These are phyloP conservation scores for Nannizzia gypsea DNA, from an alignment of 2,329 filamentous ascomycete genomes.

Conservation along the genomic window DNA sequence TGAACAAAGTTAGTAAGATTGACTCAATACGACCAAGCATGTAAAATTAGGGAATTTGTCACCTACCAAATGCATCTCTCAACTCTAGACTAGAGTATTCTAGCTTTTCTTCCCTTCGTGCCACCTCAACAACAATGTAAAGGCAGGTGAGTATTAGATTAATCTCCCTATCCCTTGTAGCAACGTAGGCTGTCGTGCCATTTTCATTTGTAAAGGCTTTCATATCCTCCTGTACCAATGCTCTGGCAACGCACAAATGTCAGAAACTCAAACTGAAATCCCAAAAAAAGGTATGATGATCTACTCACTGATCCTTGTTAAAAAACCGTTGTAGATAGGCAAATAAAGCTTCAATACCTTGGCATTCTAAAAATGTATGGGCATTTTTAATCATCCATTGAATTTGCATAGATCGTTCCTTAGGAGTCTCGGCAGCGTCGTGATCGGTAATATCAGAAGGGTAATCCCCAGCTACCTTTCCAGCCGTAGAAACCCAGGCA, in stretches of 20 bases:
- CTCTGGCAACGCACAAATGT: not conserved
- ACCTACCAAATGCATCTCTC: conserved; percentile 14
- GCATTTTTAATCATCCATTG: conserved; percentile 37
- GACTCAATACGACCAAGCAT: conserved; percentile 13
- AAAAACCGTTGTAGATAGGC: conserved; percentile 29
- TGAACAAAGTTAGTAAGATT: conserved; percentile 19
- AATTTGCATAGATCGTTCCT: conserved; percentile 39
- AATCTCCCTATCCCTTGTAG: conserved; percentile 29
- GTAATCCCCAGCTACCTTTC: conserved; percentile 27
- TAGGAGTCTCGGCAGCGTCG: conserved; percentile 30
- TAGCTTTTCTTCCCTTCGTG: conserved; percentile 25
- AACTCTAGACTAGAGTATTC: conserved; percentile 6
- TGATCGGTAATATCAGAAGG: conserved; percentile 25
- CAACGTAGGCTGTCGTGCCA: conserved; percentile 23
- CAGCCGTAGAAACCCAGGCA: conserved; percentile 57
- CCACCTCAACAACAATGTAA: conserved; percentile 33
- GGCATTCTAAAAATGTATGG: conserved; percentile 27
- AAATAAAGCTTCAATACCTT: conserved; percentile 27
- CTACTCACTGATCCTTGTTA: conserved; percentile 24
- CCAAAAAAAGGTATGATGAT: not conserved
- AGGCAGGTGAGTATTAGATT: conserved; percentile 34
- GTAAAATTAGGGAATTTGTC: not conserved
- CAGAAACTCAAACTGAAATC: not conserved
- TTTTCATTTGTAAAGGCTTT: conserved; percentile 23
- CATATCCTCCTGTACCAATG: conserved; percentile 5